Evolutionary conservation across 148 eudicot species (phyloP).

Genomic region (Cornus florida): DNA sequence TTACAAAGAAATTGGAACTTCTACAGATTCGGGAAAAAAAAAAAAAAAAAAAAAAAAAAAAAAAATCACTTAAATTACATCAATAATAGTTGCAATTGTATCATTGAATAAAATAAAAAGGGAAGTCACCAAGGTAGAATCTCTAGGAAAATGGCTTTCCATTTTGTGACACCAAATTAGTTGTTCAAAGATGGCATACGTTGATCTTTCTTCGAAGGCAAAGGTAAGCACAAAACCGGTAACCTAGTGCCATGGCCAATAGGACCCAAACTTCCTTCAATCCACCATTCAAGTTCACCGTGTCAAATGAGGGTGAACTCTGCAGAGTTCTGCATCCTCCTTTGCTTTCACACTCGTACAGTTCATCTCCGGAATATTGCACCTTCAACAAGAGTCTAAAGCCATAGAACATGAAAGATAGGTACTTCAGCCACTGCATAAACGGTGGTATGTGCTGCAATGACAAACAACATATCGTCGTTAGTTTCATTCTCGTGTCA

Average conservation of each 20-base stretch:
- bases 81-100: not conserved
- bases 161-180: not conserved
- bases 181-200: slow-evolving; percentile 46
- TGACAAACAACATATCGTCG: not conserved
- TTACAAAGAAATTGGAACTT: too few relatives aligned
- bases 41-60: too few relatives aligned
- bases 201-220: slow-evolving; percentile 71
- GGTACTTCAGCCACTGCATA: slow-evolving; percentile 88
- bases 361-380: slow-evolving; percentile 78
- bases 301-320: slow-evolving; percentile 94
- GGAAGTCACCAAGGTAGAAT: too few relatives aligned
- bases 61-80: too few relatives aligned
- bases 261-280: slow-evolving; percentile 89
- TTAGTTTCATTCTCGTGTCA: not conserved
- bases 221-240: slow-evolving; percentile 65
- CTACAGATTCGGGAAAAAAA: too few relatives aligned
- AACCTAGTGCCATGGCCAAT: slow-evolving; percentile 79
- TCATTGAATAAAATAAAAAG: too few relatives aligned
- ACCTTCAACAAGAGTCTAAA: slow-evolving; percentile 58
- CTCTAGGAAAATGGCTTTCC: too few relatives aligned
- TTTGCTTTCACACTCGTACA: slow-evolving; percentile 75
- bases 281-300: slow-evolving; percentile 72
- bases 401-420: slow-evolving; percentile 91
- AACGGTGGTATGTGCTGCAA: slow-evolving; percentile 92
- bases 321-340: slow-evolving; percentile 77